Conservation (phyloP, 2,329 filamentous ascomycete species). For the Calonectria hongkongensis region DNA sequence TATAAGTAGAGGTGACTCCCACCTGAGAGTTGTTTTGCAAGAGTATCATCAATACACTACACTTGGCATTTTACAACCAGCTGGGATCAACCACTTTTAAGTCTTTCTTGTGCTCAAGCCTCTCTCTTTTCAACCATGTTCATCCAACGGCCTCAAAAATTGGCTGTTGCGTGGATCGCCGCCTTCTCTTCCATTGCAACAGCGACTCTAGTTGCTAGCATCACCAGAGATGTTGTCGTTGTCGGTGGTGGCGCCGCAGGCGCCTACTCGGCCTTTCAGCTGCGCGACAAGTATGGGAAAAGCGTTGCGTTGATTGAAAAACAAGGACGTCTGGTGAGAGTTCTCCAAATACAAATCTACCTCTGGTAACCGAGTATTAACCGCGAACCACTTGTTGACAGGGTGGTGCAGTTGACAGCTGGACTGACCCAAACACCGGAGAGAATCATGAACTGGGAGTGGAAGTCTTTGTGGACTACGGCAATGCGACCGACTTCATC, state of each 20-base stretch:
- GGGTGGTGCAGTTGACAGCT: conserved; percentile 45
- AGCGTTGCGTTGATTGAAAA: conserved; percentile 25
- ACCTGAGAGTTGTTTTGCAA: too few species aligned
- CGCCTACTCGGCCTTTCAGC: conserved; percentile 25
- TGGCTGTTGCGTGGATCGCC: background rate
- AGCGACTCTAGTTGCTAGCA: background rate
- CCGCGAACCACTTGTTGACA: conserved; percentile 1
- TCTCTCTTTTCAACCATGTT: background rate
- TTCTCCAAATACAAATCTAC: background rate
- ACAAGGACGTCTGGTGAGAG: conserved; percentile 18
- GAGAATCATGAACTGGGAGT: background rate
- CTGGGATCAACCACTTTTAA: too few species aligned
- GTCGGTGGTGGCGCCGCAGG: conserved; percentile 34
- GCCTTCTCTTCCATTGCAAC: background rate
- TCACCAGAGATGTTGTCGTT: conserved; percentile 26
- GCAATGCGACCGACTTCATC: background rate
- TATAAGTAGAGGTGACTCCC: too few species aligned
- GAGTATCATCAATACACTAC: too few species aligned
- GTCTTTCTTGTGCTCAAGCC: too few species aligned
- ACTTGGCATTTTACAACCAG: too few species aligned
- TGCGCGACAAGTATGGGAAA: conserved; percentile 33
- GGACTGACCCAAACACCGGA: background rate
- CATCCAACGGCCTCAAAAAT: background rate
- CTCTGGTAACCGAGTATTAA: background rate
- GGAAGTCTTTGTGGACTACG: conserved; percentile 1